Evolutionary conservation across 2,329 filamentous ascomycete genomes (phyloP).

Genomic region (Magnaporthiopsis poae): DNA sequence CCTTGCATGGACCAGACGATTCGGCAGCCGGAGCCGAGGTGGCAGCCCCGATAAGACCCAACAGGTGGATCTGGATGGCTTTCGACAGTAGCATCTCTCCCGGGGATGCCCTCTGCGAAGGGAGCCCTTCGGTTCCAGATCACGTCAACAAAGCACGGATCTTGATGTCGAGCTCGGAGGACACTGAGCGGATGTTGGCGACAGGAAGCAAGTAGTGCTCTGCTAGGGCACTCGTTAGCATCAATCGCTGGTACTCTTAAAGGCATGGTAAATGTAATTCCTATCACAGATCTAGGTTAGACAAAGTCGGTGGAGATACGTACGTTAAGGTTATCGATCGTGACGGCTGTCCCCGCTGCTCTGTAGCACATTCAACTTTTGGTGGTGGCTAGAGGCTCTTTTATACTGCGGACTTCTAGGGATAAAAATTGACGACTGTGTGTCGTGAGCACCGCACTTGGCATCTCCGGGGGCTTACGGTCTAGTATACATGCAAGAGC

Average conservation of each 20-base stretch:
- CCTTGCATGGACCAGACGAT: background rate
- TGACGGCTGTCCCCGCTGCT: background rate
- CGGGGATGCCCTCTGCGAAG: background rate
- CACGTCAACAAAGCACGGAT: background rate
- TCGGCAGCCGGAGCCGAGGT: background rate
- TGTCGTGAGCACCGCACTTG: background rate
- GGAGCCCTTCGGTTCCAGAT: background rate
- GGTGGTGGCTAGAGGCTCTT: background rate
- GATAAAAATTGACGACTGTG: background rate
- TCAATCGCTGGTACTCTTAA: background rate
- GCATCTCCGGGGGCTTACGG: too few relatives aligned
- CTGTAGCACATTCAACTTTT: background rate
- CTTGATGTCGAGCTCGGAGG: background rate
- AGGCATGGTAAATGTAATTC: background rate
- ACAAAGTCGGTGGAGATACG: background rate
- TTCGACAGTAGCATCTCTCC: background rate
- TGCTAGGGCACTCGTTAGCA: background rate
- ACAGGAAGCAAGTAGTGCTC: background rate
- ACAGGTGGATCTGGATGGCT: background rate
- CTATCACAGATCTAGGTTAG: background rate
- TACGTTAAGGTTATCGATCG: background rate
- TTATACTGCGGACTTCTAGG: background rate
- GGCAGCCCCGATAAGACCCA: background rate
- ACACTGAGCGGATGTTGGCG: background rate
- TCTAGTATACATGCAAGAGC: background rate